Evolutionary conservation across 2,329 filamentous ascomycete genomes (phyloP).

Genomic region (Nemania sp.): DNA sequence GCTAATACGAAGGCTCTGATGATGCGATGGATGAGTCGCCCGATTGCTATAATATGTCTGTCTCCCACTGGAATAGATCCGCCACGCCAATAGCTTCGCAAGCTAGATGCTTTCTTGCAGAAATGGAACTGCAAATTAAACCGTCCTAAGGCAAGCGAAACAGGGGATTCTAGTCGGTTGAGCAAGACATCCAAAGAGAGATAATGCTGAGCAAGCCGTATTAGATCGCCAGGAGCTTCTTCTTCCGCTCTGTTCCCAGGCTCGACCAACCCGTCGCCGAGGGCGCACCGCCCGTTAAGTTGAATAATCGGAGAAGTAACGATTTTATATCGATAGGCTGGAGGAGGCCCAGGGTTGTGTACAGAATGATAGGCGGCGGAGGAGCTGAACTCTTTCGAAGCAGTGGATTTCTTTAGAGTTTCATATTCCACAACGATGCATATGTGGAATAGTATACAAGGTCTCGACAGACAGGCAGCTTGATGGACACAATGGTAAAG

Average conservation of each 20-base stretch:
- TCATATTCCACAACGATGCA: slow-evolving; percentile 10
- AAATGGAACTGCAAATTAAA: neutral
- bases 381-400: slow-evolving; percentile 13
- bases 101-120: slow-evolving; percentile 1
- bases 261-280: slow-evolving; percentile 23
- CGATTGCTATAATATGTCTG: slow-evolving; percentile 9
- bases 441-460: slow-evolving; percentile 16
- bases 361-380: slow-evolving; percentile 9
- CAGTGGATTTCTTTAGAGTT: slow-evolving; percentile 13
- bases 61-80: neutral
- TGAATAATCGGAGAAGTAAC: slow-evolving; percentile 2
- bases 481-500: slow-evolving; percentile 8
- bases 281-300: slow-evolving; percentile 8
- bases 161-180: neutral
- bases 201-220: slow-evolving; percentile 6
- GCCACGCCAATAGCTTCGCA: slow-evolving; percentile 4
- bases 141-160: slow-evolving; percentile 1
- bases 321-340: slow-evolving; percentile 26
- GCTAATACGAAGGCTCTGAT: slow-evolving; percentile 1
- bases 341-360: neutral
- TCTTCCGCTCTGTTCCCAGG: slow-evolving; percentile 6
- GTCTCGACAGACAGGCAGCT: slow-evolving; percentile 2
- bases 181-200: neutral
- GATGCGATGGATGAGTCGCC: slow-evolving; percentile 6
- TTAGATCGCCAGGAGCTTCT: slow-evolving; percentile 7